Base-by-base conservation (phyloP, 1,284 basidiomycete genomes). In the Rugiboletus extremiorientalis region DNA sequence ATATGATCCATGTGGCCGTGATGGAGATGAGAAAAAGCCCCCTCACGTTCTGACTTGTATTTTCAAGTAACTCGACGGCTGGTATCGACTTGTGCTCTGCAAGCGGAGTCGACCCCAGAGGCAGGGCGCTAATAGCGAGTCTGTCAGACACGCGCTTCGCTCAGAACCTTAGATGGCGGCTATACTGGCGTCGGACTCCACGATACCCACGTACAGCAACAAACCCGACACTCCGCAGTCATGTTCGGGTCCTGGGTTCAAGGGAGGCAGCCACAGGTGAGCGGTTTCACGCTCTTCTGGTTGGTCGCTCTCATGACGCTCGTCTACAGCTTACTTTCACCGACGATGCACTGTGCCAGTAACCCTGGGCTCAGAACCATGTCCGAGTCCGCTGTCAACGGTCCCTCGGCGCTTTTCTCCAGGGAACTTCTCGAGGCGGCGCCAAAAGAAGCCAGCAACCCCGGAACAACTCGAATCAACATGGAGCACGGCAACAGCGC, bases 401-500 rank as follows among this genome's bases (percentile, higher is more conserved):
- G 41, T 45, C 23, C 50, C 22, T 51, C 31, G 55, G 63, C 59
- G 56, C 59, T 40, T 65, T 42, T 55, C n/a, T 44, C 33, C 37
- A 41, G 51, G 56, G 11, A 53, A 43, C 51, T 71, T 70, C 63
- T 70, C 37, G 44, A 55, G 59, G 50, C 52, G 54, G 58, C 57
- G 54, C 51, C 62, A 64, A 67, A 73, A 67, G 59, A 65, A 58
- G 60, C 25, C 25, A 12, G 54, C 23, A 47, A 60, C 55, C 52
- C 51, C 60, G 55, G 68, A 70, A 62, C 62, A 60, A 60, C 45
- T 71, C 55, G 54, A 54, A 47, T 50, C 49, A 57, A 57, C 55
- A 49, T 54, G 61, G 59, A 67, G 59, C 66, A 30, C 60, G 55
- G 70, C 52, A 73, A 71, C 69, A 71, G 70, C n/a, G n/a, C 72